These are phyloP conservation scores for Cryptosporidium parvum DNA, from an alignment of 169 alveolate species.

Conservation along the genomic window DNA sequence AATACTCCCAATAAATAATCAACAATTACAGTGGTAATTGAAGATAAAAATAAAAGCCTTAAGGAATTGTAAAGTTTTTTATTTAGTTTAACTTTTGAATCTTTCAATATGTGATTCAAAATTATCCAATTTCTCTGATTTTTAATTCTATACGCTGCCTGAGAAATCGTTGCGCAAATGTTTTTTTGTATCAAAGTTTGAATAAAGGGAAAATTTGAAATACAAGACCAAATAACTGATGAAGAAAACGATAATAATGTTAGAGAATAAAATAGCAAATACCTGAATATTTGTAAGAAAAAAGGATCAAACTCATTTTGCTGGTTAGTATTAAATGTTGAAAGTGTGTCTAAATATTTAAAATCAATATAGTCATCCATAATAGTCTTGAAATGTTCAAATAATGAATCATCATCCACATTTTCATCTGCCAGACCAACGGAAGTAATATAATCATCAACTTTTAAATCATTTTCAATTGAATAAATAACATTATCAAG, in stretches of 20 bases:
- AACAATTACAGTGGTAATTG: conserved; percentile 44
- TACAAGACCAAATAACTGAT: conserved; percentile 21
- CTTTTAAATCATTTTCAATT: conserved; percentile 1
- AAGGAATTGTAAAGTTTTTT: conserved; percentile 22
- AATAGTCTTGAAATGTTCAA: conserved; percentile 8
- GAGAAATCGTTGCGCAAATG: conserved; percentile 50
- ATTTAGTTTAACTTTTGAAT: conserved; percentile 7
- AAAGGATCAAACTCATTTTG: conserved; percentile 20
- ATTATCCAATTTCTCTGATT: conserved; percentile 71
- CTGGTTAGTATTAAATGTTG: neutral
- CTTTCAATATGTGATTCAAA: conserved; percentile 12
- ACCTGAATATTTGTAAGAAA: conserved; percentile 39
- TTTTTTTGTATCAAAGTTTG: conserved; percentile 53
- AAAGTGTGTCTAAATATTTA: neutral
- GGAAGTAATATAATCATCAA: neutral
- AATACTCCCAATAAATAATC: conserved; percentile 57
- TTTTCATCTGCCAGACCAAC: neutral
- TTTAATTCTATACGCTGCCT: conserved; percentile 48
- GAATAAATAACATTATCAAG: conserved; percentile 33
- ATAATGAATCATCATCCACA: neutral
- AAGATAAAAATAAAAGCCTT: conserved; percentile 23
- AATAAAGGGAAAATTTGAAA: conserved; percentile 43
- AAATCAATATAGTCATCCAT: conserved; percentile 1
- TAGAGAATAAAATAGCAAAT: conserved; percentile 30
- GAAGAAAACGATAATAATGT: conserved; percentile 33